These are phyloP conservation scores for Inonotus hispidus DNA, from an alignment of 1,284 basidiomycete species.

Conservation along the genomic window DNA sequence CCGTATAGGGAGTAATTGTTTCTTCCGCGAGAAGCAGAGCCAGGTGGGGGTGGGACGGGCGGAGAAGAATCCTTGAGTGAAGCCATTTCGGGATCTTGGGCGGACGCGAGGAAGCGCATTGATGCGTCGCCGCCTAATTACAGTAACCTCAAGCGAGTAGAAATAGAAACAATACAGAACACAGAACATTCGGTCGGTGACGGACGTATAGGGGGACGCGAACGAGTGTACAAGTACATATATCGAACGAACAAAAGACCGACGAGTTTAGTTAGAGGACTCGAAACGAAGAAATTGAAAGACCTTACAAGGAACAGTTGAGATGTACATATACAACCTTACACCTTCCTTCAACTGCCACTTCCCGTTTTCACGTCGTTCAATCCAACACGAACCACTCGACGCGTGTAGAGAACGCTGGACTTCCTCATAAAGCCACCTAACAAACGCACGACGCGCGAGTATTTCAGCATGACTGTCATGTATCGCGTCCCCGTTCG, in stretches of 20 bases:
- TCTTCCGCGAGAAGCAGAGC: conserved; percentile 61
- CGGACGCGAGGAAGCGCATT: conserved; percentile 65
- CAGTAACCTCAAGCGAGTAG: neutral
- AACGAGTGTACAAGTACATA: neutral
- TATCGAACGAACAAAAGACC: neutral
- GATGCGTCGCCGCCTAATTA: conserved; percentile 96
- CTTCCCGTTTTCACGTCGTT: conserved; percentile 27
- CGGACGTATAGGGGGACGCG: neutral
- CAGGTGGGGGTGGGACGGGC: conserved; percentile 33
- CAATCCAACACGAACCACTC: conserved; percentile 43
- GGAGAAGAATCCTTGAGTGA: conserved; percentile 50
- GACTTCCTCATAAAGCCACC: conserved; percentile 80
- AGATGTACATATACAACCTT: conserved; percentile 71
- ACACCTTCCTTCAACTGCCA: conserved; percentile 50
- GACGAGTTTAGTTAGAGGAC: neutral
- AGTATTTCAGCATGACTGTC: conserved; percentile 91
- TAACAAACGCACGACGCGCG: conserved; percentile 70
- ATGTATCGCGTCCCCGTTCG: conserved; percentile 77
- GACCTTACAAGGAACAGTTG: conserved; percentile 81
- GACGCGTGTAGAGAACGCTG: conserved; percentile 26
- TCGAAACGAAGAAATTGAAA: neutral
- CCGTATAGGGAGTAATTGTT: conserved; percentile 71
- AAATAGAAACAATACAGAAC: neutral
- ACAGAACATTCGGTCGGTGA: neutral
- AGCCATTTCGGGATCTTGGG: conserved; percentile 68